Evolutionary conservation across 2,329 filamentous ascomycete genomes (phyloP).

Genomic region (Epichloe uncinata): DNA sequence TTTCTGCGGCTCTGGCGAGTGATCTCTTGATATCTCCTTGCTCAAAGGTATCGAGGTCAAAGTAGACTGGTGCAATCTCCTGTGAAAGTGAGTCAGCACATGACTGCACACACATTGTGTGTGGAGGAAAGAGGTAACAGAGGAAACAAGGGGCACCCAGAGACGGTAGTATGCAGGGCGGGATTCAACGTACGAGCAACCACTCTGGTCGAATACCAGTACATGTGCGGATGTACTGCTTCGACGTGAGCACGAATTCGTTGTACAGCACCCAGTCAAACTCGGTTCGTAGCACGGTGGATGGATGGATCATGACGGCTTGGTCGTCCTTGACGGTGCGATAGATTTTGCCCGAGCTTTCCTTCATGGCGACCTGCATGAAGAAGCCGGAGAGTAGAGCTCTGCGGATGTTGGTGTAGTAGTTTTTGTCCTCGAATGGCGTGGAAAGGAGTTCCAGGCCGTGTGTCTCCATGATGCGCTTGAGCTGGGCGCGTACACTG

Average conservation of each 20-base stretch:
- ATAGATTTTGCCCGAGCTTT: slow-evolving; percentile 79
- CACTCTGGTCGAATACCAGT: slow-evolving; percentile 88
- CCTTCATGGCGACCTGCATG: slow-evolving; percentile 97
- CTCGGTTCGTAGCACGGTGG: slow-evolving; percentile 75
- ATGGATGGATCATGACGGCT: slow-evolving; percentile 83
- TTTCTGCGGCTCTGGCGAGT: slow-evolving; percentile 43
- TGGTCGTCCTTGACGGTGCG: slow-evolving; percentile 95
- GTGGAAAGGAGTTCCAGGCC: slow-evolving; percentile 79
- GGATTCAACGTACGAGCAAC: slow-evolving; percentile 54
- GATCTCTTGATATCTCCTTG: slow-evolving; percentile 76
- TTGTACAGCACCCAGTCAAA: slow-evolving; percentile 98
- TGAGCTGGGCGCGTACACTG: slow-evolving; percentile 82
- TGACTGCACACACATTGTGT: not conserved
- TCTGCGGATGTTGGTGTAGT: slow-evolving; percentile 93
- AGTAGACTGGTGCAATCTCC: slow-evolving; percentile 92
- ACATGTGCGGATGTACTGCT: slow-evolving; percentile 94
- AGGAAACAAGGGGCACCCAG: not conserved
- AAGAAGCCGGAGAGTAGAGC: slow-evolving; percentile 93
- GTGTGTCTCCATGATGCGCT: slow-evolving; percentile 92
- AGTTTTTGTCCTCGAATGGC: slow-evolving; percentile 86
- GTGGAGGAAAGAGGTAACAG: not conserved
- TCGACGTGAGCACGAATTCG: slow-evolving; percentile 93
- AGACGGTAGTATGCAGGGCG: not conserved
- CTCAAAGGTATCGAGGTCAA: slow-evolving; percentile 69
- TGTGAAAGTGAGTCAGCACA: slow-evolving; percentile 20